Evolutionary conservation across 2,329 filamentous ascomycete genomes (phyloP).

Genomic region (Fusarium sp.): DNA sequence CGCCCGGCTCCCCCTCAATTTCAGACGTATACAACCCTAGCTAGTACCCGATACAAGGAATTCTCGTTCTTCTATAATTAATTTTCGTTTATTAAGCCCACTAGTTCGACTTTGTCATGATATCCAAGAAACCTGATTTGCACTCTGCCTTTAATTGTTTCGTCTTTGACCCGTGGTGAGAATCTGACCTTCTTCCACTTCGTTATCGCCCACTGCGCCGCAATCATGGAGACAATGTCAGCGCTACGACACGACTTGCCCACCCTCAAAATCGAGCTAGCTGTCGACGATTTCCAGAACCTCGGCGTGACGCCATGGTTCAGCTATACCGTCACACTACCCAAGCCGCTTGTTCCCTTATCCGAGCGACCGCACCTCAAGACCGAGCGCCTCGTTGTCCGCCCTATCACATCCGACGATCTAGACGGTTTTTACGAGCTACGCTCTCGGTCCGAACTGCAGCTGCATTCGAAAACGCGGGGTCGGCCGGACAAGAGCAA

Average conservation of each 20-base stretch:
- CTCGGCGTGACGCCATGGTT: constrained; percentile 42
- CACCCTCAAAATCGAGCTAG: constrained; percentile 18
- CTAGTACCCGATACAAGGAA: too few relatives aligned
- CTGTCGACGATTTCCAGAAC: constrained; percentile 22
- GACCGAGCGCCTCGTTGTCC: constrained; percentile 34
- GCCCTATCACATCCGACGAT: constrained; percentile 30
- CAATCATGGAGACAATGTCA: constrained; percentile 36
- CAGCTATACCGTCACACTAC: constrained; percentile 38
- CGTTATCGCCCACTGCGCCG: not conserved
- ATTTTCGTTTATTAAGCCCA: too few relatives aligned
- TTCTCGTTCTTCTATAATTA: too few relatives aligned
- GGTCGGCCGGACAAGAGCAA: constrained; percentile 34
- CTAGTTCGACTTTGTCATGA: too few relatives aligned
- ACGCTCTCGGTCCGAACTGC: constrained; percentile 16
- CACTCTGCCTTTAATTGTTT: too few relatives aligned
- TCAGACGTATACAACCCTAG: too few relatives aligned
- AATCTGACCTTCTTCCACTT: not conserved
- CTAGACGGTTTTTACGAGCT: constrained; percentile 38
- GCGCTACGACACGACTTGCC: constrained; percentile 22
- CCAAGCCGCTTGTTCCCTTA: constrained; percentile 29
- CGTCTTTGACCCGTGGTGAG: too few relatives aligned
- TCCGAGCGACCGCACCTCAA: constrained; percentile 32
- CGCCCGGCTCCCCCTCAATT: too few relatives aligned
- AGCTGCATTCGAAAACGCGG: constrained; percentile 23
- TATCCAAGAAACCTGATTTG: too few relatives aligned